Percentiles rank a stretch among this genome's conserved stretches.
These are phyloP conservation scores for Globomyces sp. DNA, from an alignment of 371 early-diverging fungal species.

Conservation along the genomic window DNA sequence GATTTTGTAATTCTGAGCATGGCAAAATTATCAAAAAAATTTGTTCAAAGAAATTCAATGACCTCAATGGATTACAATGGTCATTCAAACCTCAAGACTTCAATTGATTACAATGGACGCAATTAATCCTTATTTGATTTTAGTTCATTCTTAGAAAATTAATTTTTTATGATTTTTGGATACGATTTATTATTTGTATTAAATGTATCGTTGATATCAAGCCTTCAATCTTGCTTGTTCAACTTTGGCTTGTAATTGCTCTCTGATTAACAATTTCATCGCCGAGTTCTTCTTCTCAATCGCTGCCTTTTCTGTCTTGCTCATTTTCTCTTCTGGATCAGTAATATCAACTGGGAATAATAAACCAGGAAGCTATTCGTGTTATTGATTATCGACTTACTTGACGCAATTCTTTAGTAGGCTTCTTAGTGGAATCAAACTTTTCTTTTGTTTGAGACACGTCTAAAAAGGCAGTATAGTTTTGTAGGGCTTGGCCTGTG, in stretches of 20 bases:
- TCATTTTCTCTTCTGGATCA: conserved; percentile 1
- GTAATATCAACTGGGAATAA: conserved; percentile 21
- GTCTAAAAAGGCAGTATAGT: conserved; percentile 46
- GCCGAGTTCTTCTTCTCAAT: too few relatives aligned
- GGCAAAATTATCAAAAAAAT: neutral
- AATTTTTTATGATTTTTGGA: too few relatives aligned
- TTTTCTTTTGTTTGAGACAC: conserved; percentile 50
- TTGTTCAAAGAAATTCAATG: neutral
- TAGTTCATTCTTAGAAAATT: too few relatives aligned
- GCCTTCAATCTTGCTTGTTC: too few relatives aligned
- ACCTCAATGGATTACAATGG: neutral
- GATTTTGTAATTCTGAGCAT: neutral
- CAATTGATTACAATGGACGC: neutral
- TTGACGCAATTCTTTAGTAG: conserved; percentile 40
- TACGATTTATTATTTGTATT: too few relatives aligned
- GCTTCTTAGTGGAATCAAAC: conserved; percentile 44
- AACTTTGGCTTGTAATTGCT: too few relatives aligned
- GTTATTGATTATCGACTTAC: conserved; percentile 9
- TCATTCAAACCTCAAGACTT: neutral
- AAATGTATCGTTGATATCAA: too few relatives aligned
- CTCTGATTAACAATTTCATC: too few relatives aligned
- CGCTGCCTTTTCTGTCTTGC: too few relatives aligned
- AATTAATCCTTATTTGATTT: too few relatives aligned
- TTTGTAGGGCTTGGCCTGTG: conserved; percentile 48
- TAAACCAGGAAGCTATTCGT: conserved; percentile 19